Base-by-base conservation (phyloP, 2,329 filamentous ascomycete species). In the Cadophora luteo-olivacea region DNA sequence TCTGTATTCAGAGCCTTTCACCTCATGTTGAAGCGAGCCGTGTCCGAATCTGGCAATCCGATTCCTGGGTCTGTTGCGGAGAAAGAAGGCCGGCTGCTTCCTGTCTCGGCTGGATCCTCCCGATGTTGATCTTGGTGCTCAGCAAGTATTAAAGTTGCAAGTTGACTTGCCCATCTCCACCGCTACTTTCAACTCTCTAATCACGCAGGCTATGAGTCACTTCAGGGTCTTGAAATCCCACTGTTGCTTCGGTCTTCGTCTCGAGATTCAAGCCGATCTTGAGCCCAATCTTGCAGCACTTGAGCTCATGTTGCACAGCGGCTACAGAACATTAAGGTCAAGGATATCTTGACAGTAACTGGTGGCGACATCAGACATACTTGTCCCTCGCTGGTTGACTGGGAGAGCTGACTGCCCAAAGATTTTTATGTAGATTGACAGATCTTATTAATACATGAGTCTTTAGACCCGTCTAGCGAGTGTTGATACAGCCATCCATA, bases 401-500 rank as follows among this genome's bases (percentile, higher is more conserved):
- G 19, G 22, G n/a, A 19, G 16, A n/a, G 19, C n/a, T 5, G 45
- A 8, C 45, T 19, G 33, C 29, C 7, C 6, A 19, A 4, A 55
- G n/a, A 33, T 3, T n/a, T 11, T 14, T 5, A 24, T 38, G 32
- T 38, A 16, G 33, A 16, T 36, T 24, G 55, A 58, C 55, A 58
- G 32, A 58, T 41, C 55, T 58, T 58, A 58, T 55, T 55, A 38
- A 33, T 58, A 57, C 33, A 36, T 12, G 19, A n/a, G 55, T 24
- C 55, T 38, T 12, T 38, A 22, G n/a, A 14, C 6, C 32, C 55
- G 9, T 58, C 33, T 58, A 38, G 55, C 55, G 55, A 38, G n/a
- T 38, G 55, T 58, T 58, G 55, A 58, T 58, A 58, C 55, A 58
- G 32, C 55, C n/a, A 36, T 38, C 55, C 33, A 22, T 58, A 12